phyloP scores from a whole-genome alignment of 2,329 filamentous ascomycete genomes.

The Fusarium fracticaudum region DNA sequence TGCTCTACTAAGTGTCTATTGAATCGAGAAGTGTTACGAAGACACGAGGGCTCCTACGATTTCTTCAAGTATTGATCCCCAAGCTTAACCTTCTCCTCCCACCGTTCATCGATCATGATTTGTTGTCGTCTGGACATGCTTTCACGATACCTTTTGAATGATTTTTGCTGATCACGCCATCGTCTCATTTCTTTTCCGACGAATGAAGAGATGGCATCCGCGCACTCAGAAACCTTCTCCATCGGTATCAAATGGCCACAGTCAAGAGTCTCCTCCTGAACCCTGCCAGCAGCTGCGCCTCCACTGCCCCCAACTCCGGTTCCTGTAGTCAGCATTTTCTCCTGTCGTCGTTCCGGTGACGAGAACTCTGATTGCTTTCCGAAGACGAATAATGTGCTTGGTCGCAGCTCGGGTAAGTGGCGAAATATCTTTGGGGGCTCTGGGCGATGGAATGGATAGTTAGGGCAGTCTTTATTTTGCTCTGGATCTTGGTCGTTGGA shows the following conservation, averaged over 20 bases:
- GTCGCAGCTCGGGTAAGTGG: neutral
- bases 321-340: neutral
- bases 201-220: neutral
- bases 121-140: neutral
- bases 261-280: neutral
- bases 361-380: neutral
- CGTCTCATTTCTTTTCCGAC: neutral
- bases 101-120: neutral
- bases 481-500: neutral
- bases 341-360: fast-evolving
- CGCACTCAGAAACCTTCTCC: neutral
- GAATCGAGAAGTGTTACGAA: fast-evolving
- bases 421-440: neutral
- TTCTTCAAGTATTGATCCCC: neutral
- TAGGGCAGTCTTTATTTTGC: neutral
- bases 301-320: neutral
- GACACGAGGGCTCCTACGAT: fast-evolving
- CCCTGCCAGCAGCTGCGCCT: neutral
- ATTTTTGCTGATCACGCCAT: neutral
- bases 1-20: neutral
- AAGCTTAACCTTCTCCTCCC: neutral
- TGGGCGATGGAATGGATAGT: neutral
- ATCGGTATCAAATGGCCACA: conserved; percentile 1
- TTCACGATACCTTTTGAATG: neutral
- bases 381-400: neutral